These are phyloP conservation scores for Lepidopterella palustris DNA, from an alignment of 495 filamentous ascomycete genomes.

Conservation along the genomic window DNA sequence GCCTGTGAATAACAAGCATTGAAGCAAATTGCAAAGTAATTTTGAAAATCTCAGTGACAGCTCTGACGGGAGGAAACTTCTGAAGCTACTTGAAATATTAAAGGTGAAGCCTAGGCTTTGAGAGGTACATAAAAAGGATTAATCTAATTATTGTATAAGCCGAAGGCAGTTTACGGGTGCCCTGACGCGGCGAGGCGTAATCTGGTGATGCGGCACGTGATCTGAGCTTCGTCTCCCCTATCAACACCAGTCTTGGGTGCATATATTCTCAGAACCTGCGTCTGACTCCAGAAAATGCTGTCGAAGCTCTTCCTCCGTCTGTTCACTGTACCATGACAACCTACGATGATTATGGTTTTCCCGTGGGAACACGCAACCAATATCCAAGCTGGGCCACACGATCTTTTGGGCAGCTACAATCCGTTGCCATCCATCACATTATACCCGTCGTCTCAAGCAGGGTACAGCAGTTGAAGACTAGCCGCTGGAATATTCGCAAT, in stretches of 20 bases:
- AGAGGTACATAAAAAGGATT: too few species aligned
- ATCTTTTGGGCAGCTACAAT: conserved; percentile 11
- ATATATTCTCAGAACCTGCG: background rate
- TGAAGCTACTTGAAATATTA: too few species aligned
- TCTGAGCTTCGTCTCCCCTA: too few species aligned
- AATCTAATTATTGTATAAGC: too few species aligned
- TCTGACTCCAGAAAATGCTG: conserved; percentile 18
- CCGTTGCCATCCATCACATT: conserved; percentile 15
- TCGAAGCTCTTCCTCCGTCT: conserved; percentile 2
- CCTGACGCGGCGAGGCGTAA: too few species aligned
- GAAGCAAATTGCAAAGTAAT: too few species aligned
- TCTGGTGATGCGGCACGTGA: too few species aligned
- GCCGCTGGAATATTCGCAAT: conserved; percentile 16
- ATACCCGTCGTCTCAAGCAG: conserved; percentile 5
- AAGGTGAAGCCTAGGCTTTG: too few species aligned
- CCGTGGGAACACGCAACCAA: conserved; percentile 16
- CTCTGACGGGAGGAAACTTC: conserved; percentile 7
- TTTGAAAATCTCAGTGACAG: background rate
- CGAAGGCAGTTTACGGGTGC: too few species aligned
- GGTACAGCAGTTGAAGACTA: background rate
- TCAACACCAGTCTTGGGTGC: too few species aligned
- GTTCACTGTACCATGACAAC: conserved; percentile 16
- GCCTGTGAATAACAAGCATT: background rate
- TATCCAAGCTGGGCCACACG: conserved; percentile 21
- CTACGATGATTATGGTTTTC: conserved; percentile 29